Conservation (phyloP, 345 rosid species). For the Citrus sp. region DNA sequence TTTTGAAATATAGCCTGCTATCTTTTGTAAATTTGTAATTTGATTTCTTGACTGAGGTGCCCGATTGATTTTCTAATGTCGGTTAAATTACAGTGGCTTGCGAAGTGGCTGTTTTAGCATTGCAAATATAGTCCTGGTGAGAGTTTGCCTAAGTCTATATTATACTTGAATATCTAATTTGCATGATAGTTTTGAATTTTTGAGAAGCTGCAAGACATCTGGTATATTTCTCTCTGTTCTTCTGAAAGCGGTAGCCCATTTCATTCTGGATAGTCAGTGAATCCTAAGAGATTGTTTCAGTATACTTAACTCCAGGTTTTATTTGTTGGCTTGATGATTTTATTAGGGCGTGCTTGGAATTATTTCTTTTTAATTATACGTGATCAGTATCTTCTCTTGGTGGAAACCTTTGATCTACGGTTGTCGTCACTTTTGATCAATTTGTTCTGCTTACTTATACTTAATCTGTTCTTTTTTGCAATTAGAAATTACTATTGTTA, state of each 20-base stretch:
- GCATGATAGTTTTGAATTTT: neutral
- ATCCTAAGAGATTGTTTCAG: neutral
- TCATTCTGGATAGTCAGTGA: neutral
- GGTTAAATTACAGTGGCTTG: conserved; percentile 36
- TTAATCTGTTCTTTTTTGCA: neutral
- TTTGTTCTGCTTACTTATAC: neutral
- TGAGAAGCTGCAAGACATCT: neutral
- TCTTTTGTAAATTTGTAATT: neutral
- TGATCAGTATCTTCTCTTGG: neutral
- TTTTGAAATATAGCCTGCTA: neutral
- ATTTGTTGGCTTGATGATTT: neutral
- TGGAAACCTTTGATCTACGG: neutral
- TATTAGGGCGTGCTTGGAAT: neutral
- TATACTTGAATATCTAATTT: neutral
- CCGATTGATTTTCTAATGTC: neutral
- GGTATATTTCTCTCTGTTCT: neutral
- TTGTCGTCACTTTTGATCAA: neutral
- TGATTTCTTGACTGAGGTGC: neutral
- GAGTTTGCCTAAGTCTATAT: conserved; percentile 1
- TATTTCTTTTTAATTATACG: neutral
- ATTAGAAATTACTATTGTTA: neutral
- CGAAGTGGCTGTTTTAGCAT: conserved; percentile 53
- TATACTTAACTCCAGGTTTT: neutral
- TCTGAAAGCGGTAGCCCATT: neutral
- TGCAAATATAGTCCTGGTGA: conserved; percentile 44